phyloP scores from a whole-genome alignment of 176 grass and related monocot genomes.

The Phyllostachys edulis region DNA sequence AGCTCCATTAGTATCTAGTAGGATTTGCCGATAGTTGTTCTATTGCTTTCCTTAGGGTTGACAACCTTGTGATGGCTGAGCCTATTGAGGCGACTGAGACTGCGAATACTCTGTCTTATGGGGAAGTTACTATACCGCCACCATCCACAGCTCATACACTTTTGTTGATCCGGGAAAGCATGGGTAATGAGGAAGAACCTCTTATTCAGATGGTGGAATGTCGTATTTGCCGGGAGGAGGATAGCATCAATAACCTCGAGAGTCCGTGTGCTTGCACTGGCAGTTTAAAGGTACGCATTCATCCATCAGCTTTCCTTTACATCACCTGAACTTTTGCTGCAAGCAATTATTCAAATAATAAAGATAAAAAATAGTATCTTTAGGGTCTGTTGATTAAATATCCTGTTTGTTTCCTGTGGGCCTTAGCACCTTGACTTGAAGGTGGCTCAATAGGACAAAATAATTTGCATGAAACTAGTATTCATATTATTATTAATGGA shows the following conservation, averaged over 20 bases:
- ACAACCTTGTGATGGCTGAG: constrained; percentile 38
- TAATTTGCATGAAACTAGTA: too few species aligned
- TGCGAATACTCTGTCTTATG: constrained; percentile 21
- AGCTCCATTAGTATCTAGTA: constrained; percentile 20
- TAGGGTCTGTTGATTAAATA: too few species aligned
- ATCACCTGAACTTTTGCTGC: constrained; percentile 12
- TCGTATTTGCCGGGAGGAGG: constrained; percentile 86
- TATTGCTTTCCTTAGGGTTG: constrained; percentile 34
- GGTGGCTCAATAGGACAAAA: too few species aligned
- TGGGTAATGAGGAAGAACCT: constrained; percentile 64
- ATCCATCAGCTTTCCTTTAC: background rate
- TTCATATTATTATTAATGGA: too few species aligned
- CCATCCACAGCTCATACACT: constrained; percentile 17
- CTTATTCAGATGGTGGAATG: constrained; percentile 74
- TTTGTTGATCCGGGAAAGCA: constrained; percentile 31
- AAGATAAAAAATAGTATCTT: too few species aligned
- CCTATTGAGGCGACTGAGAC: constrained; percentile 21
- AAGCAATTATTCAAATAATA: background rate
- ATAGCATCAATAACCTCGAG: constrained; percentile 69
- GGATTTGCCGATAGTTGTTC: constrained; percentile 8
- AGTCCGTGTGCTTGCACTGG: constrained; percentile 73
- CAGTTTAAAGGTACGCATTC: constrained; percentile 67
- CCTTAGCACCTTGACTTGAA: too few species aligned
- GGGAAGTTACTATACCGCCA: constrained; percentile 12
- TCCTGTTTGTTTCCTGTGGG: background rate